A percentile compares a stretch with the other conserved stretches of the same genome.
Evolutionary conservation across 768 basidiomycete genomes (phyloP).

Genomic region (Trametes cinnabarina): DNA sequence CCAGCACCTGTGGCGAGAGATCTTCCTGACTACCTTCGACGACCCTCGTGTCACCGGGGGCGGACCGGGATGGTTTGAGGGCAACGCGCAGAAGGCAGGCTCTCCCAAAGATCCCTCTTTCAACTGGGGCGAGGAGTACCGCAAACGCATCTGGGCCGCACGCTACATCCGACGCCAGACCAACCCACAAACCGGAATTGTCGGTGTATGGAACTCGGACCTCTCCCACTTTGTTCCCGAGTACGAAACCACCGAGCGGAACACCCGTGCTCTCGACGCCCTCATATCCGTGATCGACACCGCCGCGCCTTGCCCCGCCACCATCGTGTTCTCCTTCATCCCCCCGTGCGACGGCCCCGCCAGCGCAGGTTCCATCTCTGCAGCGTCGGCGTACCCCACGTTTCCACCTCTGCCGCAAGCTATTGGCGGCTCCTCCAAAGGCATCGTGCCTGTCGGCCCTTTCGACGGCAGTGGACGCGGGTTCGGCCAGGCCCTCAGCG

Average conservation of each 20-base stretch:
- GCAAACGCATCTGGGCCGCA: slow-evolving; percentile 28
- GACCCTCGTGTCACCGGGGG: slow-evolving; percentile 27
- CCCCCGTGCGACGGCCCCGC: slow-evolving; percentile 1
- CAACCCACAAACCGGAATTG: neutral
- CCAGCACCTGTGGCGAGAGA: slow-evolving; percentile 37
- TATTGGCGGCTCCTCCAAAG: slow-evolving; percentile 17
- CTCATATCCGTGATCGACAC: slow-evolving; percentile 37
- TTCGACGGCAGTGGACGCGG: neutral
- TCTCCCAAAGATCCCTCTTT: neutral
- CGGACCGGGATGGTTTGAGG: slow-evolving; percentile 10
- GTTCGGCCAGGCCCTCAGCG: slow-evolving; percentile 19
- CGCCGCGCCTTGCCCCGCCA: slow-evolving; percentile 29
- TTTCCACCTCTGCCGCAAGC: slow-evolving; percentile 36
- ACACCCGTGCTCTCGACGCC: slow-evolving; percentile 26
- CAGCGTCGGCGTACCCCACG: slow-evolving; percentile 18
- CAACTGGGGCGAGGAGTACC: slow-evolving; percentile 28
- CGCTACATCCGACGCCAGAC: slow-evolving; percentile 20
- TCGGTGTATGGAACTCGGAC: neutral
- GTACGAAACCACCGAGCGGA: neutral
- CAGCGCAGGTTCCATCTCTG: neutral
- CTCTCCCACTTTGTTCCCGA: neutral
- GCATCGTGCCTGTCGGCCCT: neutral
- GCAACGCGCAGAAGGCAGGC: neutral
- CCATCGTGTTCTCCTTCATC: slow-evolving; percentile 19
- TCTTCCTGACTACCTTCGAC: slow-evolving; percentile 39